Conservation (phyloP, 2,329 filamentous ascomycete species). For the Colletotrichum ledebouriae region DNA sequence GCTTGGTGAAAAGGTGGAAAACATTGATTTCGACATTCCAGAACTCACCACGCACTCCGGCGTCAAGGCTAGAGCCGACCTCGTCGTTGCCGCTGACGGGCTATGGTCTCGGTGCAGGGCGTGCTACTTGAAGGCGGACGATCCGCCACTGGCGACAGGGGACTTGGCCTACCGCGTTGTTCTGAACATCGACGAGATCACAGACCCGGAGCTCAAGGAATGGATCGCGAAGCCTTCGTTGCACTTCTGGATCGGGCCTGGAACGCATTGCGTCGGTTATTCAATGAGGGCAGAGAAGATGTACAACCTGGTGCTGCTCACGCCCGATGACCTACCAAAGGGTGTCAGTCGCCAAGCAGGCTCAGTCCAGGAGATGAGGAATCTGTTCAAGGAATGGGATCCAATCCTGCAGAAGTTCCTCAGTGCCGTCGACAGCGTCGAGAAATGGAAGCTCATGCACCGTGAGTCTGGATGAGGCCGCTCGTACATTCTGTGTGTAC, state of each 20-base stretch:
- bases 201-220: slow-evolving; percentile 62
- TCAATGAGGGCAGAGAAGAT: slow-evolving; percentile 69
- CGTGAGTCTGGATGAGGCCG: slow-evolving; percentile 48
- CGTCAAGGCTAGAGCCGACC: slow-evolving; percentile 58
- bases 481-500: neutral
- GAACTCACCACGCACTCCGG: slow-evolving; percentile 57
- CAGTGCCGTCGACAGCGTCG: slow-evolving; percentile 67
- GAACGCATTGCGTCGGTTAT: slow-evolving; percentile 73
- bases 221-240: slow-evolving; percentile 66
- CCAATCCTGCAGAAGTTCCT: slow-evolving; percentile 63
- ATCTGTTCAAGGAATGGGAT: slow-evolving; percentile 74
- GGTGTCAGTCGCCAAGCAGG: slow-evolving; percentile 65
- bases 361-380: slow-evolving; percentile 71
- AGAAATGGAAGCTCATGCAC: slow-evolving; percentile 79
- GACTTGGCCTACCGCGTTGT: slow-evolving; percentile 76
- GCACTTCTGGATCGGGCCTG: slow-evolving; percentile 75
- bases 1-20: slow-evolving; percentile 61
- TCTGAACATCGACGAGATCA: slow-evolving; percentile 64
- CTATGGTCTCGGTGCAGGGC: slow-evolving; percentile 71
- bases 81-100: slow-evolving; percentile 75
- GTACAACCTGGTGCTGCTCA: slow-evolving; percentile 76
- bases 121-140: slow-evolving; percentile 59
- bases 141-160: slow-evolving; percentile 69
- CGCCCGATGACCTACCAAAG: slow-evolving; percentile 72
- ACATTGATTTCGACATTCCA: slow-evolving; percentile 62